Evolutionary conservation across 2,329 filamentous ascomycete species (phyloP).

Genomic region (Biscogniauxia mediterranea): DNA sequence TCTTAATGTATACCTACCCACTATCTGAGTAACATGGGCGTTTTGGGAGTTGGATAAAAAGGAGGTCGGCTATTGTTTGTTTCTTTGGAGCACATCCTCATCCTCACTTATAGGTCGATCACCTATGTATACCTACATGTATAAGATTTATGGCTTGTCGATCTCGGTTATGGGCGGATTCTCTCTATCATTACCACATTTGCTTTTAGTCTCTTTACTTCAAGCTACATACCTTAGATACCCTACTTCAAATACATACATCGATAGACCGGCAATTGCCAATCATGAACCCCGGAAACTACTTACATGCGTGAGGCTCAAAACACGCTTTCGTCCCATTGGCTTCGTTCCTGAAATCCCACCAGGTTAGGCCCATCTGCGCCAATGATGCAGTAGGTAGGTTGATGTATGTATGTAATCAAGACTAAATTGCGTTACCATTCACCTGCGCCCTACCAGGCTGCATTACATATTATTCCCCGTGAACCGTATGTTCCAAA

Average conservation of each 20-base stretch:
- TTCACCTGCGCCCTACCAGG: neutral
- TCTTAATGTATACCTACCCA: neutral
- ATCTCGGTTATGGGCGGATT: too few relatives aligned
- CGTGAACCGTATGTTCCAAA: neutral
- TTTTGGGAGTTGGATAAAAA: neutral
- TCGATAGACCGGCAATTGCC: neutral
- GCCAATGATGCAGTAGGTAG: neutral
- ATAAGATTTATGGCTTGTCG: too few relatives aligned
- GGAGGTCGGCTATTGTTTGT: neutral
- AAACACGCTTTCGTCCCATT: neutral
- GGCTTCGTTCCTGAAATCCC: neutral
- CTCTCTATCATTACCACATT: too few relatives aligned
- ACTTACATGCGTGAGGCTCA: neutral
- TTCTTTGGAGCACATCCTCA: neutral
- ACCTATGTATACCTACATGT: too few relatives aligned
- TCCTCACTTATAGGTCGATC: too few relatives aligned
- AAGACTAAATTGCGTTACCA: neutral
- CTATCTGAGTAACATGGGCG: neutral
- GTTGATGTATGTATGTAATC: too few relatives aligned
- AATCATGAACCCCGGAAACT: too few relatives aligned
- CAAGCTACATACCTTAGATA: too few relatives aligned
- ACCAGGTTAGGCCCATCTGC: neutral
- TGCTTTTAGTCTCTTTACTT: neutral
- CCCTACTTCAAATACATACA: too few relatives aligned
- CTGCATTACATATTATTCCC: neutral